Evolutionary conservation across 2,329 filamentous ascomycete species (phyloP).

Genomic region (Colletotrichum theobromicola): DNA sequence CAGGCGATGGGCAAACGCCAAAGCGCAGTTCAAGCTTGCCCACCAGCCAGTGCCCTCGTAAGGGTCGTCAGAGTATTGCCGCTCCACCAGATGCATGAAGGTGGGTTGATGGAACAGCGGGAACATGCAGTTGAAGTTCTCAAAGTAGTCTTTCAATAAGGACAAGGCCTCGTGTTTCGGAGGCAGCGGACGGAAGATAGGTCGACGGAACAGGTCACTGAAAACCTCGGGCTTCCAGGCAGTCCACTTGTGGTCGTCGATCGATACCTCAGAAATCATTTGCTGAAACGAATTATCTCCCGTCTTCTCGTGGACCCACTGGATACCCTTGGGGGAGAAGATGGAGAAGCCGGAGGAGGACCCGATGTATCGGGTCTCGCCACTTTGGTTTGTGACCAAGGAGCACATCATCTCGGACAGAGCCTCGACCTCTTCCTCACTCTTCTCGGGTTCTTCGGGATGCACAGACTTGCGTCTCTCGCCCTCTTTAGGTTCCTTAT

Average conservation of each 20-base stretch:
- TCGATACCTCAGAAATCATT: slow-evolving; percentile 91
- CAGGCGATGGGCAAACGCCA: slow-evolving; percentile 92
- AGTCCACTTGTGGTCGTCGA: slow-evolving; percentile 94
- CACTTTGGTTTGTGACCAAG: slow-evolving; percentile 90
- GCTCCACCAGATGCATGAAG: slow-evolving; percentile 96
- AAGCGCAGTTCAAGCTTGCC: slow-evolving; percentile 91
- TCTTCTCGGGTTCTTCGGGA: slow-evolving; percentile 49
- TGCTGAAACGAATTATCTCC: slow-evolving; percentile 94
- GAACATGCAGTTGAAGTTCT: slow-evolving; percentile 99
- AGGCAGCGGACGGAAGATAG: slow-evolving; percentile 83
- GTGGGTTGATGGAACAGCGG: slow-evolving; percentile 97
- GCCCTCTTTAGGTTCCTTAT: slow-evolving; percentile 37
- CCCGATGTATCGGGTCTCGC: slow-evolving; percentile 95
- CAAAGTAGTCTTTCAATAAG: slow-evolving; percentile 90
- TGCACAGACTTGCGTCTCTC: slow-evolving; percentile 46
- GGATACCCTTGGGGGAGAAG: slow-evolving; percentile 96
- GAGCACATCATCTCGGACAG: slow-evolving; percentile 99
- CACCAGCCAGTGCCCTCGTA: slow-evolving; percentile 98
- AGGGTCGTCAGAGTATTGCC: slow-evolving; percentile 90
- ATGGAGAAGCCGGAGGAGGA: slow-evolving; percentile 98
- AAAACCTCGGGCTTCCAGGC: slow-evolving; percentile 99
- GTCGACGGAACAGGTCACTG: slow-evolving; percentile 85
- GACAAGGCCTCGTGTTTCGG: slow-evolving; percentile 87
- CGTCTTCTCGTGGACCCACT: slow-evolving; percentile 98
- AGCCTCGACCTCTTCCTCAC: slow-evolving; percentile 78